These are phyloP conservation scores for Heritiera littoralis DNA, from an alignment of 345 rosid species.

Conservation along the genomic window DNA sequence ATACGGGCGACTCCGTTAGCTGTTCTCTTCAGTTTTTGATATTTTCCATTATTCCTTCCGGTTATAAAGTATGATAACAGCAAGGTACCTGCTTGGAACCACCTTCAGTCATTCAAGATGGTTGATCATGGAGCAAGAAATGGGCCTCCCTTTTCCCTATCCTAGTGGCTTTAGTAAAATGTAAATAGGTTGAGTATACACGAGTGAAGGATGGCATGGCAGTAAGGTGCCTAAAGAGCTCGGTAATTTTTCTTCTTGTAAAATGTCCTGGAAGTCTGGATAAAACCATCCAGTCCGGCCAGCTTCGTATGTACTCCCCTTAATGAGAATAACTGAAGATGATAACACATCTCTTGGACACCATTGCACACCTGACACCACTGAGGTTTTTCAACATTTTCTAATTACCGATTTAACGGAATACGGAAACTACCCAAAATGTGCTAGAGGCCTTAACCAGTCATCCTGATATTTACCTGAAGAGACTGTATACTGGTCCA, in stretches of 20 bases:
- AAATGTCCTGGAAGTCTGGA: neutral
- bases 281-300: neutral
- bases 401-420: no score
- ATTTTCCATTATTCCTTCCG: neutral
- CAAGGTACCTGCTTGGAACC: slow-evolving; percentile 41
- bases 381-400: no score
- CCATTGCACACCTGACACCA: no score
- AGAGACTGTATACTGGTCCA: neutral
- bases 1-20: neutral
- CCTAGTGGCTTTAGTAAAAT: neutral
- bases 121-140: slow-evolving; percentile 41
- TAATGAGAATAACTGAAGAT: neutral
- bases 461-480: neutral
- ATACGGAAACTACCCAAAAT: no score
- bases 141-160: neutral
- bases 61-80: neutral
- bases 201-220: neutral
- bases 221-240: slow-evolving; percentile 8
- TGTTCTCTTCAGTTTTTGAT: neutral
- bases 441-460: neutral
- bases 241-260: neutral
- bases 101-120: slow-evolving; percentile 20
- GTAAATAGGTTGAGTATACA: slow-evolving; percentile 18
- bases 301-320: neutral
- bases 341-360: neutral